phyloP scores from a whole-genome alignment of 139 green algal genomes.

The Coelastrella sp. region DNA sequence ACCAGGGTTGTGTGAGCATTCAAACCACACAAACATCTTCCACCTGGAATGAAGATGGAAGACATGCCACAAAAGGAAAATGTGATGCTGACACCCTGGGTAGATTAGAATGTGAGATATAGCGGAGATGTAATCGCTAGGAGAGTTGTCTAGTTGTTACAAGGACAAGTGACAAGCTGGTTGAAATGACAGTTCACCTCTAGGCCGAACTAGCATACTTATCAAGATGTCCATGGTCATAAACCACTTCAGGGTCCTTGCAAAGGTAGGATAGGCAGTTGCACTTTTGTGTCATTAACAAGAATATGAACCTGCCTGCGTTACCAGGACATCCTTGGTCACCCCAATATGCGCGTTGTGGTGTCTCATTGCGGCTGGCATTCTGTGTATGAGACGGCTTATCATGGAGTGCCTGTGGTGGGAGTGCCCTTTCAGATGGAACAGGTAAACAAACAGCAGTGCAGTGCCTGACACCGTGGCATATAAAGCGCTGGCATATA shows the following conservation, averaged over 20 bases:
- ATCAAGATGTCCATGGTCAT: too few relatives aligned
- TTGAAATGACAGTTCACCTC: too few relatives aligned
- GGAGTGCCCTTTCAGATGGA: conserved; percentile 5
- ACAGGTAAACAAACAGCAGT: too few relatives aligned
- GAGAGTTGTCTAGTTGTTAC: too few relatives aligned
- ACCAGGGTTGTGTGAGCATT: conserved; percentile 22
- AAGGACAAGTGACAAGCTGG: too few relatives aligned
- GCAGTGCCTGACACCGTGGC: background rate
- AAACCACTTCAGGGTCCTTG: background rate
- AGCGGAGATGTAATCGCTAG: too few relatives aligned
- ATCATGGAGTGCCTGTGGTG: conserved; percentile 25
- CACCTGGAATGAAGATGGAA: background rate
- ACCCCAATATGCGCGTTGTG: background rate
- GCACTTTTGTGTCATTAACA: too few relatives aligned
- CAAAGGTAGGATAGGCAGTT: background rate
- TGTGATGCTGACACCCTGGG: background rate
- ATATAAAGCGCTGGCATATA: too few relatives aligned
- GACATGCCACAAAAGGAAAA: background rate
- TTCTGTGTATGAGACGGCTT: conserved; percentile 1
- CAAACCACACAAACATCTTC: background rate
- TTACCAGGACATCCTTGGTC: conserved; percentile 19
- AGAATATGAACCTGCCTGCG: too few relatives aligned
- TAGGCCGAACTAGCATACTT: too few relatives aligned
- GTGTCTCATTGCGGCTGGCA: conserved; percentile 23
- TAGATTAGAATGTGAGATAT: conserved; percentile 25